Conservation (phyloP, 805 yeast genomes). For the Clavispora santaluciae region DNA sequence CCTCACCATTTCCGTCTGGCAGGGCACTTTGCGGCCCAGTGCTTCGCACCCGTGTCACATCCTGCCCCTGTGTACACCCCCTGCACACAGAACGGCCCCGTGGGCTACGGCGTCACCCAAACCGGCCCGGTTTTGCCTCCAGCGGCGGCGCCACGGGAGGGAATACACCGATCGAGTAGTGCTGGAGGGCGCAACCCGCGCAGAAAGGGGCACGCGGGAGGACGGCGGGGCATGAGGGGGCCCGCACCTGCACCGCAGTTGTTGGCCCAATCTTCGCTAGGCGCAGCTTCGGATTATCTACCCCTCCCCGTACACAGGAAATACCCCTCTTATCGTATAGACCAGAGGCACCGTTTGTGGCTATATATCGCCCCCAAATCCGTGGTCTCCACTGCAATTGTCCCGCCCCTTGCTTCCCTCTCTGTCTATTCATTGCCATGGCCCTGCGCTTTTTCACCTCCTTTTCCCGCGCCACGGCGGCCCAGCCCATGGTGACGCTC, state of each 20-base stretch:
- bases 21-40: no score
- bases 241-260: not conserved
- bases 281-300: constrained; percentile 1
- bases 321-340: constrained; percentile 4
- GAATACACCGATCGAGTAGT: not conserved
- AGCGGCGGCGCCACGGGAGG: not conserved
- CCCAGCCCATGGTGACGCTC: constrained; percentile 19
- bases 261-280: constrained; percentile 1
- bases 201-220: no score
- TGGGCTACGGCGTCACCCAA: no score
- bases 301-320: not conserved
- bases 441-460: constrained; percentile 2
- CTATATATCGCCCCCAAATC: constrained; percentile 1
- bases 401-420: not conserved
- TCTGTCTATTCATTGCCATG: not conserved
- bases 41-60: no score
- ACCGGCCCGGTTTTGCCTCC: not conserved
- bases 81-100: no score
- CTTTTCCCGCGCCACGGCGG: constrained; percentile 13
- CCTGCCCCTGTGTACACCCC: no score
- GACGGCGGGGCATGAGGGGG: no score
- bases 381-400: no score
- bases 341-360: not conserved
- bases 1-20: no score
- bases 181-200: no score